Evolutionary conservation across 768 basidiomycete genomes (phyloP), one percentile per base, ranked within the genome.

Genomic region (Boletus vinaceobasis): DNA sequence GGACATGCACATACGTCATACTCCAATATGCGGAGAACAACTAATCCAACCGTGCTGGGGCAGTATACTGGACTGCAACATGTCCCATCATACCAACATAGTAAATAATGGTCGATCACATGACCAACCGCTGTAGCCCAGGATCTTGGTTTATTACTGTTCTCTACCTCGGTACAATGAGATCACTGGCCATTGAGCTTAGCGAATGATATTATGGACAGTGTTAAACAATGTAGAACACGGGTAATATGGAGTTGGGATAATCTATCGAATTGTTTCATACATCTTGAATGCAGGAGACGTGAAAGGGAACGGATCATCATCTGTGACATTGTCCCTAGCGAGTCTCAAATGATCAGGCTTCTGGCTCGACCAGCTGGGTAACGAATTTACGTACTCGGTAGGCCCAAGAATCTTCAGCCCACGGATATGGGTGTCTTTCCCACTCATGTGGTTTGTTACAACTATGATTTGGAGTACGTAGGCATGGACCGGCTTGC

Each of bases 401-500:
- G 84, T 71, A 3, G 93, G 90, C 0, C 93, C 96, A 50, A 93
- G 82, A n/a, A 98, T 80, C 35, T 79, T 84, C 38, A 98, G 72
- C 4, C 96, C 95, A 13, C 97, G 84, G 17, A 99, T 90, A 73
- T 99, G 97, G 9, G 97, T 98, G 72, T 99, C 97, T 68, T 98
- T 98, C 7, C 97, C 97, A 63, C 95, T 98, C 87, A 97, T 88
- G 67, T 98, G 94, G 67, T 98, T 99, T 21, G 88, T 85, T 14
- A 93, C 78, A 46, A 99, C 82, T 55, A 95, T 87, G 40, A 98
- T 79, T 69, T 98, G 93, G 3, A 99, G 72, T 10, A 98, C 83
- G 65, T 96, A 94, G 2, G 92, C 90, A 59, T 88, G 84, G 13
- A 98, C 82, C 0, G 93, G 88, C 67, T 88, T 91, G 54, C 94